Evolutionary conservation across 2,329 filamentous ascomycete genomes (phyloP).

Genomic region (Diaporthe sp.): DNA sequence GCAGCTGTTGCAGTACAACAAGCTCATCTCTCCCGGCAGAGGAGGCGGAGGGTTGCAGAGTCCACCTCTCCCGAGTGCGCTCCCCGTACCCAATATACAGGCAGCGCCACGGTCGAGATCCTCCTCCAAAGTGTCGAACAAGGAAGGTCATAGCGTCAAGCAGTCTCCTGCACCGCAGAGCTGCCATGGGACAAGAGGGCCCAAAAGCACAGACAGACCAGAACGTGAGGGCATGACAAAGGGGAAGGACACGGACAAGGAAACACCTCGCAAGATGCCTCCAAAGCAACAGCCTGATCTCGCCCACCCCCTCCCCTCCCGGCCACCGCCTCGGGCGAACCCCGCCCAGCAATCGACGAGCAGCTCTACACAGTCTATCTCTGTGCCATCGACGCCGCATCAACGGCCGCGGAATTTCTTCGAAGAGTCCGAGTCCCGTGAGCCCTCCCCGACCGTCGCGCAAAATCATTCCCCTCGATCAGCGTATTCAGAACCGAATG

Average conservation of each 20-base stretch:
- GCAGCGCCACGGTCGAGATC: slow-evolving; percentile 70
- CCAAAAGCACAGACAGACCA: slow-evolving; percentile 70
- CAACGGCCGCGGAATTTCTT: slow-evolving; percentile 88
- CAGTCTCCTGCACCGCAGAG: slow-evolving; percentile 61
- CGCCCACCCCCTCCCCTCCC: slow-evolving; percentile 43
- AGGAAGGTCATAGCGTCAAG: slow-evolving; percentile 61
- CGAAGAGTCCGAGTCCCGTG: slow-evolving; percentile 75
- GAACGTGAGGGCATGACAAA: slow-evolving; percentile 73
- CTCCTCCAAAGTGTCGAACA: slow-evolving; percentile 72
- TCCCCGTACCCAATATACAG: slow-evolving; percentile 70
- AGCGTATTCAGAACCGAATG: slow-evolving; percentile 89
- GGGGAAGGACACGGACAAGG: slow-evolving; percentile 58
- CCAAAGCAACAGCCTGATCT: slow-evolving; percentile 56
- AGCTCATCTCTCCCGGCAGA: slow-evolving; percentile 71
- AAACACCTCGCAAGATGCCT: slow-evolving; percentile 64
- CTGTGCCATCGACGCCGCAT: slow-evolving; percentile 92
- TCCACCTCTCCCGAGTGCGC: slow-evolving; percentile 67
- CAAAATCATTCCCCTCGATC: slow-evolving; percentile 90
- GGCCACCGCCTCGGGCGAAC: slow-evolving; percentile 37
- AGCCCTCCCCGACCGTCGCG: slow-evolving; percentile 83
- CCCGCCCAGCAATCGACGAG: slow-evolving; percentile 47
- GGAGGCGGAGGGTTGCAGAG: slow-evolving; percentile 68
- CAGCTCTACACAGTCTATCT: slow-evolving; percentile 77
- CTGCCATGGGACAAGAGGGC: slow-evolving; percentile 76
- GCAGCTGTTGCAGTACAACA: slow-evolving; percentile 76